Evolutionary conservation across 2,329 filamentous ascomycete species (phyloP).

Genomic region (Fusarium nanum): DNA sequence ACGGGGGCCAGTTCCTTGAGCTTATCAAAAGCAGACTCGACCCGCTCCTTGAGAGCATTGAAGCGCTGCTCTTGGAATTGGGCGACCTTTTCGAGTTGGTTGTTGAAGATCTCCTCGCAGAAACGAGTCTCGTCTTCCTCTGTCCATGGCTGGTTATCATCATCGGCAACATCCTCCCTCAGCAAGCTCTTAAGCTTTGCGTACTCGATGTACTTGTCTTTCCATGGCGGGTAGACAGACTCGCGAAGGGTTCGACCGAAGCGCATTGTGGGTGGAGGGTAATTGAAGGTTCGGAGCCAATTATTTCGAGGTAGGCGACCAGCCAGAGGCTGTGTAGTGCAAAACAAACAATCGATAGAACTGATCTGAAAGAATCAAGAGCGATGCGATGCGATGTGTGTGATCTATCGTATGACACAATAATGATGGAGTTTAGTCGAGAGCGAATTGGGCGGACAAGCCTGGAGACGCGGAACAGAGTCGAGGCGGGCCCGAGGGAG

Average conservation of each 20-base stretch:
- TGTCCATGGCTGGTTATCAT: constrained; percentile 77
- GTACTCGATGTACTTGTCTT: constrained; percentile 95
- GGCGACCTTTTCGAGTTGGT: constrained; percentile 94
- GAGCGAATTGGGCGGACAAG: constrained; percentile 5
- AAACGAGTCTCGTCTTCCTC: constrained; percentile 94
- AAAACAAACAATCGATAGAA: neutral
- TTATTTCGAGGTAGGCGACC: constrained; percentile 17
- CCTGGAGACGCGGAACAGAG: constrained; percentile 11
- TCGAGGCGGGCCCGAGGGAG: neutral
- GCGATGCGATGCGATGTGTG: neutral
- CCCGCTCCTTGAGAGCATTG: constrained; percentile 64
- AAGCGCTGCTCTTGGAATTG: constrained; percentile 87
- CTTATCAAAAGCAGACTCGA: constrained; percentile 71
- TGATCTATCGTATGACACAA: constrained; percentile 30
- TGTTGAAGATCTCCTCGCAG: constrained; percentile 93
- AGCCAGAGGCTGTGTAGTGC: neutral
- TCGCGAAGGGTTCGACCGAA: constrained; percentile 90
- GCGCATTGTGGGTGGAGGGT: constrained; percentile 71
- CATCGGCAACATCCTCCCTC: constrained; percentile 77
- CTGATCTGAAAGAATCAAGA: neutral
- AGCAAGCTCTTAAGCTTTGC: constrained; percentile 89
- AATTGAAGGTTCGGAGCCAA: constrained; percentile 10
- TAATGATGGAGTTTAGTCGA: constrained; percentile 28
- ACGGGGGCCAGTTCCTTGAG: constrained; percentile 80
- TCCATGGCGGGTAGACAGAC: constrained; percentile 87